Base-by-base conservation (phyloP, 441 rosid genomes). In the Omphalea diandra region DNA sequence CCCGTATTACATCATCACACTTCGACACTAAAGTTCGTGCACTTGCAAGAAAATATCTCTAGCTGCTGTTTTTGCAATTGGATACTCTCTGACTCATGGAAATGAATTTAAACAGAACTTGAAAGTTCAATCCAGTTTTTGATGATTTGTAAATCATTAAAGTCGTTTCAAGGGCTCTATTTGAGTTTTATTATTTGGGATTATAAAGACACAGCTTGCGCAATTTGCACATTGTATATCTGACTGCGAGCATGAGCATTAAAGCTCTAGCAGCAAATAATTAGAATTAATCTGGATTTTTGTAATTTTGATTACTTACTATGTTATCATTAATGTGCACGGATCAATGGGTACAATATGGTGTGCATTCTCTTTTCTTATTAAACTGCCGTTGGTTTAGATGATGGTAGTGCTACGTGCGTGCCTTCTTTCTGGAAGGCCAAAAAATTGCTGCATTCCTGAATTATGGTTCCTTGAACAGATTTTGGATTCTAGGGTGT, bases 11-110 rank as follows among this genome's bases (percentile, higher is more conserved):
- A 41, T 91, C 97, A 12, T 80, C 99, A 18, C 97, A 91, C 85
- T 95, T 95, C 22, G 97, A 95, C 76, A 91, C 97, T 24, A 89
- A 95, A 83, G 95, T 93, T 26, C 97, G 98, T 0, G 91, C 91
- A 1, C 97, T 91, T 59, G 98, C 96, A 63, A 91, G 98, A 72
- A 95, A 95, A 73, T 93, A 93, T 75, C 82, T 93, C 5, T 95
- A 73, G 76, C 47, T 41, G 43, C 38, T 4, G 49, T 47, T 55
- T 18, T 1, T 7, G 7, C 0, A 1, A 35, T 3, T 53, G 69
- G 58, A 66, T 49, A 41, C 31, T 55, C 69, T 27, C 44, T 55
- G 32, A 24, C 32, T 6, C 1, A 36, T 9, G 47, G 33, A 36
- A 59, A 54, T 63, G 60, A 55, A 63, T 6, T 8, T 61, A 36